Conservation (phyloP, 2,329 filamentous ascomycete genomes). For the Magnaporthiopsis incrustans region DNA sequence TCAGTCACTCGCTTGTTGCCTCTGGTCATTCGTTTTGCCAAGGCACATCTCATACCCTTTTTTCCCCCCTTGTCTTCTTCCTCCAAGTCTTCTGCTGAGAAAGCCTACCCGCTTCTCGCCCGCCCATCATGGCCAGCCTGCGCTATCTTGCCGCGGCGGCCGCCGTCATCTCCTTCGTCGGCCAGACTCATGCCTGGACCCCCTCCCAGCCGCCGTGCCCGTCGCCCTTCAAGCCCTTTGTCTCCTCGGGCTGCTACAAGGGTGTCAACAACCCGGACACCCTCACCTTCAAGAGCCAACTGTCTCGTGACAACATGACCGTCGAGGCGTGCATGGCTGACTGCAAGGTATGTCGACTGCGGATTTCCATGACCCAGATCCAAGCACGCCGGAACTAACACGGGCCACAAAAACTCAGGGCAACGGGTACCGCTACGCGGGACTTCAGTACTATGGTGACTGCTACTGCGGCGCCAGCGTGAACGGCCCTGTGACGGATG, state of each 20-base stretch:
- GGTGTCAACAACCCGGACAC: slow-evolving; percentile 26
- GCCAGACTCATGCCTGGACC: slow-evolving; percentile 31
- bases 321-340: slow-evolving; percentile 37
- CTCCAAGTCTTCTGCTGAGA: background rate
- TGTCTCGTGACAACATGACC: slow-evolving; percentile 33
- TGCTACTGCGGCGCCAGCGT: slow-evolving; percentile 47
- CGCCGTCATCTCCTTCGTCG: slow-evolving; percentile 30
- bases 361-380: background rate
- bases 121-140: slow-evolving; percentile 22
- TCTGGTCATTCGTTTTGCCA: slow-evolving; percentile 1
- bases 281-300: slow-evolving; percentile 33
- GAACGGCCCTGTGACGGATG: slow-evolving; percentile 41
- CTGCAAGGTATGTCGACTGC: slow-evolving; percentile 29
- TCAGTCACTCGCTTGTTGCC: slow-evolving; percentile 4
- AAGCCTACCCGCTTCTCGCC: background rate
- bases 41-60: background rate
- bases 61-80: background rate
- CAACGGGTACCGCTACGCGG: slow-evolving; percentile 41
- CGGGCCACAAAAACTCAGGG: slow-evolving; percentile 15
- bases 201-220: slow-evolving; percentile 36
- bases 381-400: background rate
- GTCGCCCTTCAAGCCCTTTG: slow-evolving; percentile 36
- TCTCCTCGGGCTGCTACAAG: slow-evolving; percentile 39
- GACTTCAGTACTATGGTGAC: slow-evolving; percentile 41
- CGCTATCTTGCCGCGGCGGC: slow-evolving; percentile 23